A percentile compares a stretch with the other conserved stretches of the same genome.
These are phyloP conservation scores for Exserohilum rostratum DNA, from an alignment of 2,329 filamentous ascomycete genomes.

Conservation along the genomic window DNA sequence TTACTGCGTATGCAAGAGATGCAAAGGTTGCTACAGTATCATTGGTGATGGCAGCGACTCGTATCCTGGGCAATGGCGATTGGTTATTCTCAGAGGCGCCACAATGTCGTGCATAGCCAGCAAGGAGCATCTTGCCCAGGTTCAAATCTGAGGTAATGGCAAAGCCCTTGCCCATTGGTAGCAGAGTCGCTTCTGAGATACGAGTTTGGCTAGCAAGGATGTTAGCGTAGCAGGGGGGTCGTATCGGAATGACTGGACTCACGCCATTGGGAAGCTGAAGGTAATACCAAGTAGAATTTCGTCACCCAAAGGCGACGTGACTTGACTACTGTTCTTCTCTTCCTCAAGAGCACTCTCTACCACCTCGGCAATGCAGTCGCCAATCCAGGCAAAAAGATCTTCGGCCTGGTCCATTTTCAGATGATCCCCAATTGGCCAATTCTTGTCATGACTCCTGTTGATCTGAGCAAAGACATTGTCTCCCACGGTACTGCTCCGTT, in stretches of 20 bases:
- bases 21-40: constrained; percentile 81
- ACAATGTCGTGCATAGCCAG: constrained; percentile 65
- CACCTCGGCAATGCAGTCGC: constrained; percentile 75
- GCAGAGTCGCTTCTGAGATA: constrained; percentile 66
- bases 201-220: constrained; percentile 57
- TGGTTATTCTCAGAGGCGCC: constrained; percentile 44
- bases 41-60: constrained; percentile 78
- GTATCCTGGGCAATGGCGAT: constrained; percentile 62
- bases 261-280: constrained; percentile 72
- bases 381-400: constrained; percentile 81
- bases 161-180: constrained; percentile 75
- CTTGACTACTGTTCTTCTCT: constrained; percentile 22
- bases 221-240: constrained; percentile 14
- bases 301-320: constrained; percentile 43
- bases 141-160: constrained; percentile 66
- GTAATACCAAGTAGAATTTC: constrained; percentile 70
- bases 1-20: constrained; percentile 75
- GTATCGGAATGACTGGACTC: constrained; percentile 15
- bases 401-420: constrained; percentile 77
- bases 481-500: constrained; percentile 27
- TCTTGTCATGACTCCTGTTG: constrained; percentile 67
- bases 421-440: constrained; percentile 75
- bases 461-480: constrained; percentile 49
- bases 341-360: constrained; percentile 63
- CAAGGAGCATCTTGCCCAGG: constrained; percentile 63